Base-by-base conservation (phyloP, 257 asterid species). In the Paulownia fortunei region DNA sequence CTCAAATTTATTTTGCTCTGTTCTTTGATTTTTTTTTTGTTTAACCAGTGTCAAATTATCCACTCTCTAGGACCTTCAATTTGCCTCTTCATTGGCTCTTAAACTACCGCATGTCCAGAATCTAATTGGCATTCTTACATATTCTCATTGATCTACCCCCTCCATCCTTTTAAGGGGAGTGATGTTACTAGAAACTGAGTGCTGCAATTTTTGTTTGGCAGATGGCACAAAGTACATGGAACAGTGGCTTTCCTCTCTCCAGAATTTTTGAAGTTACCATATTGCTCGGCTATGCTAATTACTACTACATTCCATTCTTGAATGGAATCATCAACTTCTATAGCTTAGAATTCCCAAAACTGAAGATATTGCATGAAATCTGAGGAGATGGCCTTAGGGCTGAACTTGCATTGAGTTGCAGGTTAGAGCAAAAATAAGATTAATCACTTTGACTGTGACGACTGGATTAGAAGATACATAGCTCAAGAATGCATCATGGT, bases 181-280 rank as follows among this genome's bases (percentile, higher is more conserved):
- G 4, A 26, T 61, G 39, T 15, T 59, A 8, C 44, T 47, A 47
- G 51, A 60, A 75, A 78, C 55, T 76, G 60, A 71, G 65, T 9
- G 21, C 51, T 19, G 60, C 74, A n/a, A 26, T 77, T 56, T 41
- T 27, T 79, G 69, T 72, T 63, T 64, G 70, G 82, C 89, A 94
- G 98, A 89, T 72, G 88, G 96, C 37, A 91, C 85, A 76, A 86
- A 86, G 80, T 83, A 88, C 77, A 80, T 94, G 94, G 96, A 89
- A 86, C 92, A 87, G 77, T 94, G 97, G 98, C 91, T 94, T 77
- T 86, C 97, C 71, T 84, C 96, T 13, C 98, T 92, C 79, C 91
- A 87, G 71, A 86, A 87, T 19, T 86, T 88, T 83, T 94, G 94
- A 92, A 81, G 82, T 79, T 76, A 47, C 74, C 19, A 23, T 24